phyloP scores from a whole-genome alignment of 2,329 filamentous ascomycete genomes.

The Penicillium sumatraense region DNA sequence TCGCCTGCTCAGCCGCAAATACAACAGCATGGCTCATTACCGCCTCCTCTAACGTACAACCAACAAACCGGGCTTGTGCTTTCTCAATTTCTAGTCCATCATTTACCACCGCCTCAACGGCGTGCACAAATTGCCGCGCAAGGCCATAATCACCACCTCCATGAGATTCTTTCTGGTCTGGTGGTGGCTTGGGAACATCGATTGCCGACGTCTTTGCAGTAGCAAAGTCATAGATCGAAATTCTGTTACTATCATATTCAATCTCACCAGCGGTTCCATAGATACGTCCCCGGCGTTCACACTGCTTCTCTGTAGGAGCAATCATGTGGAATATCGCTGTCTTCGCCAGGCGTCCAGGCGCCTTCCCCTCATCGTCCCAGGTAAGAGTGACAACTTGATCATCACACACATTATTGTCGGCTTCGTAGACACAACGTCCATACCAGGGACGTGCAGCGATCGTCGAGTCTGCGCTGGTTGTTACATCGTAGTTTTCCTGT shows the following conservation, averaged over 20 bases:
- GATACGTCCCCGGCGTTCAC: conserved; percentile 80
- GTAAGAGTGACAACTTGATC: conserved; percentile 87
- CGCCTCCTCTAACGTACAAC: conserved; percentile 83
- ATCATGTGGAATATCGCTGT: conserved; percentile 93
- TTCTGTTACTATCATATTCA: conserved; percentile 77
- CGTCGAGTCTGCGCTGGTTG: conserved; percentile 57
- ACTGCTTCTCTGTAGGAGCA: conserved; percentile 84
- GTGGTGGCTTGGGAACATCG: conserved; percentile 64
- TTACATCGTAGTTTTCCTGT: conserved; percentile 59
- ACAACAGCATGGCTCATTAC: conserved; percentile 91
- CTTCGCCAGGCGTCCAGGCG: conserved; percentile 67
- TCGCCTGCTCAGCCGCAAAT: conserved; percentile 90
- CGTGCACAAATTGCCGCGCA: conserved; percentile 78
- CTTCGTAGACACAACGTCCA: conserved; percentile 92
- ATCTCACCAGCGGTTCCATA: conserved; percentile 89
- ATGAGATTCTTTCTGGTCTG: conserved; percentile 61
- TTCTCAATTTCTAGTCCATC: conserved; percentile 66
- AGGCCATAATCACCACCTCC: conserved; percentile 82
- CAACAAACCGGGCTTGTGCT: conserved; percentile 77
- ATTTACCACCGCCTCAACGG: conserved; percentile 79
- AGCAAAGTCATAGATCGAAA: conserved; percentile 75
- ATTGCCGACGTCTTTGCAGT: conserved; percentile 58
- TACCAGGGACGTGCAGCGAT: conserved; percentile 69
- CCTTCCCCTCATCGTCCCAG: conserved; percentile 72
- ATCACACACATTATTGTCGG: conserved; percentile 91